Percentiles rank a stretch among this genome's conserved stretches.
Evolutionary conservation across 169 alveolate genomes (phyloP).

Genomic region (Plasmodium vinckei): DNA sequence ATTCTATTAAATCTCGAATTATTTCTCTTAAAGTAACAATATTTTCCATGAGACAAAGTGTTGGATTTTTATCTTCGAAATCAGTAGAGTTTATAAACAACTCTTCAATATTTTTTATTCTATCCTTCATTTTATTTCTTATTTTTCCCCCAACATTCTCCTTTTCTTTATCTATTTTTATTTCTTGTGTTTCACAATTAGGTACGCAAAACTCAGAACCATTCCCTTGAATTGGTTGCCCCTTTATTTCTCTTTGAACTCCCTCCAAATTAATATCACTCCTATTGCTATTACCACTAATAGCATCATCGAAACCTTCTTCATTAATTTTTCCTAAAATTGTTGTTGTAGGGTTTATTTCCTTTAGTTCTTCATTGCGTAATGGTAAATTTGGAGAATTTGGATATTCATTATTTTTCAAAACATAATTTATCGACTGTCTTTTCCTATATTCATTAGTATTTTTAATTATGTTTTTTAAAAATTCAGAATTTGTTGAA

Average conservation of each 20-base stretch:
- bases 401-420: no score
- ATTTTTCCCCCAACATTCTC: background rate
- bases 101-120: conserved; percentile 77
- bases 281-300: background rate
- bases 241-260: background rate
- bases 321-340: background rate
- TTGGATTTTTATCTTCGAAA: conserved; percentile 82
- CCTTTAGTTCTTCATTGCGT: no score
- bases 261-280: background rate
- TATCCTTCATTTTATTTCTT: background rate
- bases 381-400: no score
- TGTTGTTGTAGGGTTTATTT: no score
- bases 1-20: conserved; percentile 77
- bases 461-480: conserved; percentile 28
- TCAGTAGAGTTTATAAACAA: conserved; percentile 81
- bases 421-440: background rate
- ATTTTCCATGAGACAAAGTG: conserved; percentile 84
- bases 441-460: conserved; percentile 1
- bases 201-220: background rate
- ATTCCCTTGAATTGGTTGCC: background rate
- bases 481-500: conserved; percentile 38
- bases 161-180: background rate
- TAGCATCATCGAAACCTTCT: background rate
- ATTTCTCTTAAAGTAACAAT: conserved; percentile 80
- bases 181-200: no score